Evolutionary conservation across 2,329 filamentous ascomycete species (phyloP), one percentile per base, ranked within the genome.

Genomic region (Penicillium sclerotiorum): DNA sequence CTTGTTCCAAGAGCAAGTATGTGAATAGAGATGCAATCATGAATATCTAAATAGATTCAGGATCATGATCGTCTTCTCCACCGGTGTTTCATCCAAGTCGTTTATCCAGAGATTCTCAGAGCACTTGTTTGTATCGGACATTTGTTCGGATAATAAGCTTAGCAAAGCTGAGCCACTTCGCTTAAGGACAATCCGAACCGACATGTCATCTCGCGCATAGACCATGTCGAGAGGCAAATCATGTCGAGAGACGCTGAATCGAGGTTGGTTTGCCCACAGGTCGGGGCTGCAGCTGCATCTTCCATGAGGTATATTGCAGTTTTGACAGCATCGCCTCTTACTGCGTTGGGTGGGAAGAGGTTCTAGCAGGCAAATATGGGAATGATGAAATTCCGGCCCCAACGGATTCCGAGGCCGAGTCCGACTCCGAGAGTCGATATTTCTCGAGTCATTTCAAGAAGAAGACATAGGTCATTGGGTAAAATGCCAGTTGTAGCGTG

Each of bases 201-300:
- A 57, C 46, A 43, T 43, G 8, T 20, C 11, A 28, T 38, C 21
- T 45, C n/a, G 21, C 17, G 38, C 36, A 27, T 22, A 15, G 32
- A 32, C 21, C 40, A 21, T 44, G 41, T 45, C 46, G 45, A 22
- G 7, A 41, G 21, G 25, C 54, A 49, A 56, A 59, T 59, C 47
- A 58, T 11, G 13, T 38, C 11, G 7, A n/a, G n/a, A n/a, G n/a
- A n/a, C n/a, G n/a, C n/a, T n/a, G n/a, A n/a, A n/a, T n/a, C n/a
- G n/a, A n/a, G n/a, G n/a, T n/a, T 0, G 2, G 3, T 39, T 39
- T 11, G 17, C 12, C 13, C 4, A 3, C 2, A 18, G 23, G 39
- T 38, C 33, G 23, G 23, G 43, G 13, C 33, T 39, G 33, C 23
- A 37, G 15, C 33, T 46, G 43, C 43, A 27, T 38, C 25, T 15